Base-by-base conservation (phyloP, 345 rosid genomes). In the Trapa bicornis region DNA sequence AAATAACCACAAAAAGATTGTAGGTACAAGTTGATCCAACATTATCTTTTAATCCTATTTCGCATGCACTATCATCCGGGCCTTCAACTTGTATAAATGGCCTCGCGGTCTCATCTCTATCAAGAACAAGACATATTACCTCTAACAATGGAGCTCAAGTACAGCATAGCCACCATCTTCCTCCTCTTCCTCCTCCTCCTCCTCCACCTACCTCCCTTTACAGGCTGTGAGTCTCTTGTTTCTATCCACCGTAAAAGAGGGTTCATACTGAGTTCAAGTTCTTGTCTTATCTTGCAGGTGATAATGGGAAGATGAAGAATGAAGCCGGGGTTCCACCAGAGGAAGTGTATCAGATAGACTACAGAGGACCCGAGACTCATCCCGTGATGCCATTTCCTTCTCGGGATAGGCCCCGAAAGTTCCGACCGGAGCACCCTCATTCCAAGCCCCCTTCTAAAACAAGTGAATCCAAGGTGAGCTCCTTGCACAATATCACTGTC, bases 311-410 rank as follows among this genome's bases (percentile, higher is more conserved):
- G 15, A 0, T 11, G 15, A 35, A 58, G 15, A 38, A 0, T 0
- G 16, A 58, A 58, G 63, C 15, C 10, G 16, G 35, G 32, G 37
- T 3, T 7, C 32, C 63, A 32, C 12, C 63, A 11, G 7, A 0
- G 63, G 63, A 33, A 35, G 63, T 35, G 63, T 58, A 58, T 58
- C 37, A 58, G 5, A 58, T 58, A 29, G 63, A 58, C 63, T 58
- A 58, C 63, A 32, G 63, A 58, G 63, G 63, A 37, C 63, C 63
- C 4, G 63, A 58, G 63, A 58, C 63, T 10, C 63, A 58, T 13
- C 63, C 63, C 5, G 33, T 58, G 32, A 10, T 58, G 15, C 63
- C 63, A 3, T 33, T 58, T 58, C 63, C 63, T 58, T 7, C 63
- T 1, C 37, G 38, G 37, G 63, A 38, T 11, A 58, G 63, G 63